Evolutionary conservation across 2,329 filamentous ascomycete species (phyloP).

Genomic region (Botrytis medusae): DNA sequence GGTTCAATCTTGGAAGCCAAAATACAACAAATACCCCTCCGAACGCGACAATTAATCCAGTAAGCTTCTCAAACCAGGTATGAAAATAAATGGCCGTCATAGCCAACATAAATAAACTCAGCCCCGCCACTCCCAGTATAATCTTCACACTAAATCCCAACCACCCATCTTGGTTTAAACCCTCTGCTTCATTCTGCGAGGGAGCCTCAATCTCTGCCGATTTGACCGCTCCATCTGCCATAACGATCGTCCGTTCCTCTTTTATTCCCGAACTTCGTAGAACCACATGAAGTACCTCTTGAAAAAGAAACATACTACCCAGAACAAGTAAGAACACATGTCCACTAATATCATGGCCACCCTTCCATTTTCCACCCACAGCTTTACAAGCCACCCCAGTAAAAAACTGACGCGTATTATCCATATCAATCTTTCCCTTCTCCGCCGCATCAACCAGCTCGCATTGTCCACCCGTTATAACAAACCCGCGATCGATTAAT

Average conservation of each 20-base stretch:
- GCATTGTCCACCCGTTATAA: conserved; percentile 84
- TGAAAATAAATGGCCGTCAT: conserved; percentile 99
- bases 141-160: conserved; percentile 55
- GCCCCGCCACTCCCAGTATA: conserved; percentile 60
- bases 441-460: conserved; percentile 55
- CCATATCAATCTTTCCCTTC: conserved; percentile 48
- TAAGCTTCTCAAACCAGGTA: conserved; percentile 91
- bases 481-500: conserved; percentile 85
- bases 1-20: conserved; percentile 48
- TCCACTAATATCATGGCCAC: conserved; percentile 95
- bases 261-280: conserved; percentile 46
- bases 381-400: conserved; percentile 80
- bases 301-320: conserved; percentile 75
- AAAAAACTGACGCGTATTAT: conserved; percentile 53
- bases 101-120: conserved; percentile 93
- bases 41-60: conserved; percentile 50
- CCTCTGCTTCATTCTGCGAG: conserved; percentile 21
- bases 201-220: conserved; percentile 52
- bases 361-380: conserved; percentile 79
- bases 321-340: conserved; percentile 92
- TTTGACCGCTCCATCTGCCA: conserved; percentile 65
- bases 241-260: conserved; percentile 66
- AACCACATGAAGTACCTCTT: conserved; percentile 71
- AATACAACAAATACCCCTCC: conserved; percentile 51
- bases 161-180: conserved; percentile 25